A percentile compares a stretch with the other conserved stretches of the same genome.
These are phyloP conservation scores for Uncinocarpus reesii DNA, from an alignment of 2,329 filamentous ascomycete genomes.

Conservation along the genomic window DNA sequence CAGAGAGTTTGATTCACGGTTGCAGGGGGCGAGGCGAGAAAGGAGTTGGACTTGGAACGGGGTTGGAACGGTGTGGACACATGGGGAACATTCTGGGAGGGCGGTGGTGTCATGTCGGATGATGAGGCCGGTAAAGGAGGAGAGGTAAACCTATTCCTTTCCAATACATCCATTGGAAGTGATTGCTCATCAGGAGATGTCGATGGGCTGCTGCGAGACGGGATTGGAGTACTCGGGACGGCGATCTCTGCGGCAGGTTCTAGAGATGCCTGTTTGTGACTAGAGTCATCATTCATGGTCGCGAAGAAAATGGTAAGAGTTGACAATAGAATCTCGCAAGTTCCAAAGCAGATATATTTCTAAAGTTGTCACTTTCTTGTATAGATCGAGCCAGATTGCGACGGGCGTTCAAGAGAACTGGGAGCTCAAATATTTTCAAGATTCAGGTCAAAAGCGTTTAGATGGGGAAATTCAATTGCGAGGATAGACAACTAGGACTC, in stretches of 20 bases:
- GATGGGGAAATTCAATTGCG: neutral
- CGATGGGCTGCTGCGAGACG: constrained; percentile 25
- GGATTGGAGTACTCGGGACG: constrained; percentile 28
- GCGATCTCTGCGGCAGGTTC: constrained; percentile 32
- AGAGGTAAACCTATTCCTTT: constrained; percentile 18
- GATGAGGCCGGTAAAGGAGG: constrained; percentile 40
- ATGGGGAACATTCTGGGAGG: constrained; percentile 36
- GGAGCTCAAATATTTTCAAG: neutral
- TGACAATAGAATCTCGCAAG: neutral
- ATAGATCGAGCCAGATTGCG: neutral
- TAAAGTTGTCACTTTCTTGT: neutral
- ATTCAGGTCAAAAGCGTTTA: neutral
- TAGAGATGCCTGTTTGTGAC: constrained; percentile 24
- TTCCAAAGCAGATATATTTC: neutral
- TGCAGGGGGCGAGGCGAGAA: constrained; percentile 41
- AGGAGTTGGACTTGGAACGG: constrained; percentile 29
- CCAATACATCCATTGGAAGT: constrained; percentile 13
- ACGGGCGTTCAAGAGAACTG: neutral
- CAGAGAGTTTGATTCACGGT: constrained; percentile 34
- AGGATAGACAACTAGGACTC: neutral
- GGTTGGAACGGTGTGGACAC: constrained; percentile 29
- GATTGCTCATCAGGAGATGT: constrained; percentile 29
- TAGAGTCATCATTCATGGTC: neutral
- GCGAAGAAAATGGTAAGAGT: neutral
- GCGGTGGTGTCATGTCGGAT: constrained; percentile 51